Evolutionary conservation across 2,329 filamentous ascomycete genomes (phyloP), one percentile per base, ranked within the genome.

Genomic region (Fusarium subglutinans): DNA sequence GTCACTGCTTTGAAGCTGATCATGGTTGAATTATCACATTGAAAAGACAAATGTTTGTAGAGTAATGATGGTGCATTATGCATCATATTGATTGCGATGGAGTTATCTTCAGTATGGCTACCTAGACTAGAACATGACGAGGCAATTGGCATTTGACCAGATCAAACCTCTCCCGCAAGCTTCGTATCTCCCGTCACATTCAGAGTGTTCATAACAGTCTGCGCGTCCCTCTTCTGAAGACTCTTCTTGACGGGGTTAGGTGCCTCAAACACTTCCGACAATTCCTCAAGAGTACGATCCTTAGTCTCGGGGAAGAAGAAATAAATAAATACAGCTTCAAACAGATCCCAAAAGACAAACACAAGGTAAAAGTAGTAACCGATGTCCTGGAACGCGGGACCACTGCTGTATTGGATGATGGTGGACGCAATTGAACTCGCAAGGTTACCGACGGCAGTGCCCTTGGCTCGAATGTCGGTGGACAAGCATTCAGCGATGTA

Each of bases 301-400:
- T 86, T 86, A 5, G 85, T 86, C 77, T 86, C 84, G 0, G 83
- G 84, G 73, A 84, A 89, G 73, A 86, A 84, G 72, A 89, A 86
- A 74, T 87, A 90, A 33, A 86, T 85, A 10, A 86, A 66, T 0
- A 75, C 80, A 11, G 78, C 81, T 65, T 86, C 84, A 24, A 85
- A 75, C 15, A 85, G 58, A 51, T 86, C 83, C 84, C 84, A 86
- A 59, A 84, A 83, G 2, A 86, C 80, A 73, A 86, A 85, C 6
- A 86, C 82, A 3, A 85, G 79, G 63, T 86, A 86, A 50, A 86
- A 85, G 69, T 84, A 84, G 70, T 84, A 85, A 3, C 80, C 79
- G 45, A 86, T 86, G 41, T 83, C 72, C 72, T 83, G 66, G 59
- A 86, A 86, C 0, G 83, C 85, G 1, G 84, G 83, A 1, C 82